These are phyloP conservation scores for Ustulina deusta DNA, from an alignment of 2,329 filamentous ascomycete species.

Conservation along the genomic window DNA sequence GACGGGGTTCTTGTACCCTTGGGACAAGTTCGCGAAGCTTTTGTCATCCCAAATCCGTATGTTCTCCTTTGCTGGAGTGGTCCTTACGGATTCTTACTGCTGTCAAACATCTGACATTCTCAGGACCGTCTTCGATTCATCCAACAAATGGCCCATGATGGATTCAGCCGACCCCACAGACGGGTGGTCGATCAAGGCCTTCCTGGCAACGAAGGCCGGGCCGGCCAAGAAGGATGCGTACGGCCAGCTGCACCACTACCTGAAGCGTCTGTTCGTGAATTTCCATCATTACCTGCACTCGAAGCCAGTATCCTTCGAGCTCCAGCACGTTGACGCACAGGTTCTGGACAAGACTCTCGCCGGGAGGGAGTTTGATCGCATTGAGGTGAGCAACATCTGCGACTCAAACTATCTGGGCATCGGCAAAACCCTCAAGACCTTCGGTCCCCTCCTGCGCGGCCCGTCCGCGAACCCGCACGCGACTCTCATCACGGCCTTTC, in stretches of 20 bases:
- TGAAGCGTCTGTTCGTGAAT: conserved; percentile 8
- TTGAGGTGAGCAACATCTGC: conserved; percentile 26
- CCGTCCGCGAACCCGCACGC: conserved; percentile 10
- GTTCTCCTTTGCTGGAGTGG: neutral
- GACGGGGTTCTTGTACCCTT: conserved; percentile 25
- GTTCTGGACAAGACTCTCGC: conserved; percentile 1
- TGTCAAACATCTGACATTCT: neutral
- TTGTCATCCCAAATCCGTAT: conserved; percentile 23
- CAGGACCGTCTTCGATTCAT: conserved; percentile 20
- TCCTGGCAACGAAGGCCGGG: conserved; percentile 11
- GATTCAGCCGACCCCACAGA: conserved; percentile 17
- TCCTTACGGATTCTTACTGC: neutral
- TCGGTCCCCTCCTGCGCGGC: conserved; percentile 3
- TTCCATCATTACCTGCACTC: conserved; percentile 12
- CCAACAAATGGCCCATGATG: conserved; percentile 21
- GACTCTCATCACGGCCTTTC: conserved; percentile 26
- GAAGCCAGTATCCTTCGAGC: conserved; percentile 10
- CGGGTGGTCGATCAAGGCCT: conserved; percentile 20
- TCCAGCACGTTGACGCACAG: conserved; percentile 13
- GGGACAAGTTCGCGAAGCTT: conserved; percentile 11
- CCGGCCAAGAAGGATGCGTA: conserved; percentile 19
- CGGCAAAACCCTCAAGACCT: conserved; percentile 17
- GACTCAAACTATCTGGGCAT: conserved; percentile 20
- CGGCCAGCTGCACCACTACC: conserved; percentile 19
- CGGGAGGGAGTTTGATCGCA: conserved; percentile 14